Evolutionary conservation across 2,329 filamentous ascomycete genomes (phyloP).

Genomic region (Chalaropsis ovoidea): DNA sequence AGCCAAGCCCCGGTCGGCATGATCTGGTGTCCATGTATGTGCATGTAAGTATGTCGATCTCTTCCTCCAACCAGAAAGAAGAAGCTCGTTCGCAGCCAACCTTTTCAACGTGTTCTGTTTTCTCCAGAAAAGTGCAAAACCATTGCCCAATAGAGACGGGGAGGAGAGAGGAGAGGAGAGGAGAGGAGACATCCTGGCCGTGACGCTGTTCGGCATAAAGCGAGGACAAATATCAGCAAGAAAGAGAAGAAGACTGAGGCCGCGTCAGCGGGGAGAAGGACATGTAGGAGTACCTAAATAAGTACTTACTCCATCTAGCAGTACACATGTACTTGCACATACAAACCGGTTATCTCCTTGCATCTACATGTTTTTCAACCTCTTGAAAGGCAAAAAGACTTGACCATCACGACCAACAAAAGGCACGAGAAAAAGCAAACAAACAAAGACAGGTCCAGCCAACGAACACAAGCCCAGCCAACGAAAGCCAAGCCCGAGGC

Average conservation of each 20-base stretch:
- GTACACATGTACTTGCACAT: background rate
- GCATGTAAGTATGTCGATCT: background rate
- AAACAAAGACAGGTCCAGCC: background rate
- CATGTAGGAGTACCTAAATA: no score
- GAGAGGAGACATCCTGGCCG: background rate
- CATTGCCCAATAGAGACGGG: background rate
- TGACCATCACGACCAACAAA: no score
- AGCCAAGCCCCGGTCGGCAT: background rate
- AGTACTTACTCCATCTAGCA: no score
- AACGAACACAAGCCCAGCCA: background rate
- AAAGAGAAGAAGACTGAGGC: background rate
- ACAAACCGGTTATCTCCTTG: slow-evolving; percentile 1
- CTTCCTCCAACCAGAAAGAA: background rate
- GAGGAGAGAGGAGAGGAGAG: no score
- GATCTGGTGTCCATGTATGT: no score
- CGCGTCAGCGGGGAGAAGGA: background rate
- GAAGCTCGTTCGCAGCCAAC: background rate
- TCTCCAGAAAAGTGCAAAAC: slow-evolving; percentile 9
- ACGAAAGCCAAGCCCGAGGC: background rate
- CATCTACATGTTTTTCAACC: background rate
- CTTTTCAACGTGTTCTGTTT: background rate
- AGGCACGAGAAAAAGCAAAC: background rate
- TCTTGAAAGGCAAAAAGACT: background rate
- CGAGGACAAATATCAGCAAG: background rate
- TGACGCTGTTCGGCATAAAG: background rate